Evolutionary conservation across 345 rosid species (phyloP).

Genomic region (Brassica napus): Da-Ae NC_063446.1:57079501-57080000

Average conservation of each 20-base stretch:
- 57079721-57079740: neutral
- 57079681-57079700: conserved; percentile 5
- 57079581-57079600: neutral
- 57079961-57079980: no score
- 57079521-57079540: neutral
- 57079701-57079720: neutral
- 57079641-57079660: neutral
- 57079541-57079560: neutral
- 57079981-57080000: no score
- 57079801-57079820: neutral
- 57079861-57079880: neutral
- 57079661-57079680: neutral
- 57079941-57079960: neutral
- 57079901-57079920: neutral
- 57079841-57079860: neutral
- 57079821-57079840: neutral
- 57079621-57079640: neutral
- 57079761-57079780: neutral
- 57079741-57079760: neutral
- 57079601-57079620: neutral
- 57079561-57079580: neutral
- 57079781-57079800: neutral
- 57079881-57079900: neutral
- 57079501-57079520: neutral
- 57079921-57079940: neutral